Evolutionary conservation across 2,329 filamentous ascomycete genomes (phyloP).

Genomic region (Penicillium sp.): DNA sequence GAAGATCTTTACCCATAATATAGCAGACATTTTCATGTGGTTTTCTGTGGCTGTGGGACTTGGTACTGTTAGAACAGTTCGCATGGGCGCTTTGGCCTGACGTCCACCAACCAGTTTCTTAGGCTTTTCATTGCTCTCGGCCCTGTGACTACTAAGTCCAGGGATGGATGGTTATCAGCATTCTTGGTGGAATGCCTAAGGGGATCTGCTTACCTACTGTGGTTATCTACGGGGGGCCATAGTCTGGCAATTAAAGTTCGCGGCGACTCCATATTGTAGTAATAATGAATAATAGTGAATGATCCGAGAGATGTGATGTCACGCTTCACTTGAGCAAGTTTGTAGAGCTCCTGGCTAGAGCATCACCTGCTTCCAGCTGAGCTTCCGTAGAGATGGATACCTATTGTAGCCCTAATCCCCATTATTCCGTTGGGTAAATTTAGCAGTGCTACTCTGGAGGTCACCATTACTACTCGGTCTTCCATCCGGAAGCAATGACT

Average conservation of each 20-base stretch:
- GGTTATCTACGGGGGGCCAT: neutral
- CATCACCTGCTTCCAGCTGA: neutral
- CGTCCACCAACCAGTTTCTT: neutral
- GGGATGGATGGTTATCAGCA: neutral
- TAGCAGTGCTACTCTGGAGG: no score
- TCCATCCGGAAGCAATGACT: no score
- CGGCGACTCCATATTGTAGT: neutral
- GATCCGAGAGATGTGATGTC: neutral
- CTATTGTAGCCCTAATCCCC: neutral
- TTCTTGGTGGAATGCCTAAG: constrained; percentile 1
- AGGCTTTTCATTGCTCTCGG: neutral
- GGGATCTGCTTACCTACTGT: neutral
- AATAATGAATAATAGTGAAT: neutral
- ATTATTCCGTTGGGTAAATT: no score
- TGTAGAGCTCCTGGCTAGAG: neutral
- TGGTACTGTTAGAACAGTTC: no score
- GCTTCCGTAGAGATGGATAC: neutral
- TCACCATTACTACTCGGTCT: no score
- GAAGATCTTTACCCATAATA: neutral
- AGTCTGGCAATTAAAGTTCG: neutral
- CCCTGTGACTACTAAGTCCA: neutral
- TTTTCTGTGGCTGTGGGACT: no score
- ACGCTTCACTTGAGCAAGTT: neutral
- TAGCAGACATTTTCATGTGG: no score
- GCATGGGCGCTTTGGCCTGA: neutral